phyloP scores from a whole-genome alignment of 2,329 filamentous ascomycete genomes.

The Fusarium sp. region DNA sequence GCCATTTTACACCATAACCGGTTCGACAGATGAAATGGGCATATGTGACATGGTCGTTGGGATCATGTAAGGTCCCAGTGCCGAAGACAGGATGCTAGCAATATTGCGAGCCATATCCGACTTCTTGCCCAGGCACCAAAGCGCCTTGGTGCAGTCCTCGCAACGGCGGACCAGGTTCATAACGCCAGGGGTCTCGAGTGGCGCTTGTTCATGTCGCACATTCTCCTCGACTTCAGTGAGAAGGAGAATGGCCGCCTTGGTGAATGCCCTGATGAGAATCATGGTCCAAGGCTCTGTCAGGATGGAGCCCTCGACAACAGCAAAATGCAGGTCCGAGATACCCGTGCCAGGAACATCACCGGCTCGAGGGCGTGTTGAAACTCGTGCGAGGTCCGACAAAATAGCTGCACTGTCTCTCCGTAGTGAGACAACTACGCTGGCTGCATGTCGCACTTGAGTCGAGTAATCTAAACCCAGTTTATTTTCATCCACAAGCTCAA shows the following conservation, averaged over 20 bases:
- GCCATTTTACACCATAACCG: constrained; percentile 23
- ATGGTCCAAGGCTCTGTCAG: constrained; percentile 69
- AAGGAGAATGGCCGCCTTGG: constrained; percentile 54
- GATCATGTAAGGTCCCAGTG: constrained; percentile 40
- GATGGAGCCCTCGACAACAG: constrained; percentile 63
- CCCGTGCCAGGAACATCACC: constrained; percentile 39
- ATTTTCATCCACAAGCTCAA: constrained; percentile 59
- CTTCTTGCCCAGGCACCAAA: constrained; percentile 65
- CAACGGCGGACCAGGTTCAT: constrained; percentile 49
- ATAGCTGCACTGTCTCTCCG: constrained; percentile 55
- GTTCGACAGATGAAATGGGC: constrained; percentile 22
- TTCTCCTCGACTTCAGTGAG: constrained; percentile 49
- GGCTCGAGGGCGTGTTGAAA: constrained; percentile 51
- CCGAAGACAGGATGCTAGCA: constrained; percentile 39
- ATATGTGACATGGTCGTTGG: constrained; percentile 28
- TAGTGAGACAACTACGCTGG: constrained; percentile 51
- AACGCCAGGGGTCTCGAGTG: constrained; percentile 35
- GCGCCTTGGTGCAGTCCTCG: constrained; percentile 60
- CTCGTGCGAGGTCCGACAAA: constrained; percentile 59
- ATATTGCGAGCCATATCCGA: constrained; percentile 57
- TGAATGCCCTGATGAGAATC: constrained; percentile 62
- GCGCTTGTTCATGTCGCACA: constrained; percentile 38
- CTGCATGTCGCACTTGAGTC: constrained; percentile 40
- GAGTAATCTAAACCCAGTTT: constrained; percentile 40
- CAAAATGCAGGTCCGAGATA: constrained; percentile 58